These are phyloP conservation scores for Lenwebbia sp. DNA, from an alignment of 345 rosid genomes.

Conservation along the genomic window DNA sequence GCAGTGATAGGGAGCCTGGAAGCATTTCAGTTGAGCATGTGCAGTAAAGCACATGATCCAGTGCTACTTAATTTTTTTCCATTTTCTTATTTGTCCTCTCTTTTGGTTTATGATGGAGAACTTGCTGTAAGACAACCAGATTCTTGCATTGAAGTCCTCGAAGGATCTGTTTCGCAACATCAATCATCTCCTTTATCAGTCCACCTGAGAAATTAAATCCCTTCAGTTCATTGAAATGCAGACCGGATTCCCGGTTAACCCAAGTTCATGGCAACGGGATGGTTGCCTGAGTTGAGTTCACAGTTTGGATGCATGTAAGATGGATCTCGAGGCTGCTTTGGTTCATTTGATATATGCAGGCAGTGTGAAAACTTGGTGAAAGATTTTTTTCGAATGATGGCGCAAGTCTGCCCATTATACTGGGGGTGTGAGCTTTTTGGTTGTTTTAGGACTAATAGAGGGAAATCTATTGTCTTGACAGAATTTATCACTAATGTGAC, in stretches of 20 bases:
- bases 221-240: not conserved
- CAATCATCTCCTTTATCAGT: not conserved
- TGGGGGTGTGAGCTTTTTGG: not conserved
- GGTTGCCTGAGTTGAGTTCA: not conserved
- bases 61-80: not conserved
- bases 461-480: not conserved
- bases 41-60: not conserved
- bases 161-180: not conserved
- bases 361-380: not conserved
- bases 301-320: not conserved
- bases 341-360: not conserved
- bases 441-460: not conserved
- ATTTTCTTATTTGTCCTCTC: not conserved
- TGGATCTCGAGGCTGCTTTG: not conserved
- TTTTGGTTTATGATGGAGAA: not conserved
- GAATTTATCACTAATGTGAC: not conserved
- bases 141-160: not conserved
- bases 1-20: not conserved
- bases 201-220: not conserved
- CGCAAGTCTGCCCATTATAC: not conserved
- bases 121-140: not conserved
- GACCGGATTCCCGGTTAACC: not conserved
- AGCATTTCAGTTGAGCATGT: not conserved
- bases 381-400: not conserved
- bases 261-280: not conserved